These are phyloP conservation scores for Leccinum broughii DNA, from an alignment of 768 basidiomycete species.

Conservation along the genomic window DNA sequence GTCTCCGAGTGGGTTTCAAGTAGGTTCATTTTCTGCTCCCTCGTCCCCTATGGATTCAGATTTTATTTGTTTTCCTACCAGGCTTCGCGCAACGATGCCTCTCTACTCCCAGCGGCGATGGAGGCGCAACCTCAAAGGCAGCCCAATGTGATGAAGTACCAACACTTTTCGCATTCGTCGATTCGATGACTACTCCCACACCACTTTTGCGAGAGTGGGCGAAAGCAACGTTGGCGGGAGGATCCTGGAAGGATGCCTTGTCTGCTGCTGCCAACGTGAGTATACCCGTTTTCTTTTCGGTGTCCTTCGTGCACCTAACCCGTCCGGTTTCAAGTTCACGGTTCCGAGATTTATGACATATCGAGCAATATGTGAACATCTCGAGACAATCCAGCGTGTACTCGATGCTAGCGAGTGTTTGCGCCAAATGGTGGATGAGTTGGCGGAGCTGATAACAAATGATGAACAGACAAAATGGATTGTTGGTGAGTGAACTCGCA, in stretches of 20 bases:
- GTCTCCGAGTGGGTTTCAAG: not conserved
- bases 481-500: not conserved
- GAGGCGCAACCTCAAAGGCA: not conserved
- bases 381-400: not conserved
- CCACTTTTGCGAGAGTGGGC: not conserved
- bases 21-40: not conserved
- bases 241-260: not conserved
- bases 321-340: not conserved
- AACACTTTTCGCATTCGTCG: not conserved
- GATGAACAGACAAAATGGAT: not conserved
- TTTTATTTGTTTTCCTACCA: not conserved
- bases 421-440: not conserved
- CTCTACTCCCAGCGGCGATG: not conserved
- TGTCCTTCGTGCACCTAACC: not conserved
- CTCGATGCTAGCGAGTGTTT: not conserved
- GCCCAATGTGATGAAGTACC: not conserved
- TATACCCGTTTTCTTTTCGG: not conserved
- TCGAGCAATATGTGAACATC: not conserved
- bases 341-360: not conserved
- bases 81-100: not conserved
- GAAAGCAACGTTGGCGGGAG: not conserved
- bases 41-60: not conserved
- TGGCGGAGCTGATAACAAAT: too few species aligned
- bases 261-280: not conserved
- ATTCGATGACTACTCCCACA: not conserved